Conservation (phyloP, 306 rosid genomes). For the Acacia crassicarpa region DNA sequence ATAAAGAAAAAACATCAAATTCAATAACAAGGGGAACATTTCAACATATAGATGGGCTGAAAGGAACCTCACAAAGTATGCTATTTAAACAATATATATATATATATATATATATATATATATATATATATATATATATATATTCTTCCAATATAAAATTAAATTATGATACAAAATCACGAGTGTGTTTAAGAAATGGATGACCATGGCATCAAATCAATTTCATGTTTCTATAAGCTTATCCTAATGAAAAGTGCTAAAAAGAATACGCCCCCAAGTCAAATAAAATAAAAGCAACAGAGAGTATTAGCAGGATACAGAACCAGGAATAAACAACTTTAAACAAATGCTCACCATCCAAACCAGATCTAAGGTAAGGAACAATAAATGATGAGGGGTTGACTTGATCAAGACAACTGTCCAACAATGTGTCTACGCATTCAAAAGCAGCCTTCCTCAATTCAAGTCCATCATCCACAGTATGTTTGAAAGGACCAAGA, state of each 20-base stretch:
- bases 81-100: constrained; percentile 7
- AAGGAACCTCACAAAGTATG: constrained; percentile 5
- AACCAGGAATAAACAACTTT: background rate
- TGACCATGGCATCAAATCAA: background rate
- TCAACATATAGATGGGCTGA: background rate
- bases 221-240: background rate
- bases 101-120: constrained; percentile 9
- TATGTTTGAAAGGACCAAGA: constrained; percentile 99
- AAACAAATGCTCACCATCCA: constrained; percentile 71
- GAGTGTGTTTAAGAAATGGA: background rate
- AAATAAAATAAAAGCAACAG: constrained; percentile 26
- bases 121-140: constrained; percentile 10
- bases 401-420: constrained; percentile 99
- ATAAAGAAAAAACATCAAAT: background rate
- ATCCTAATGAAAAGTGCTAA: background rate
- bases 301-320: background rate
- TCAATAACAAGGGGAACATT: background rate
- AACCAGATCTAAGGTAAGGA: constrained; percentile 94
- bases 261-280: background rate
- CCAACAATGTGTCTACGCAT: constrained; percentile 95
- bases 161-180: background rate
- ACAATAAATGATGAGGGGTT: constrained; percentile 97
- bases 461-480: constrained; percentile 99
- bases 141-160: background rate
- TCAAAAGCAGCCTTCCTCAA: constrained; percentile 99